Evolutionary conservation across 306 rosid species (phyloP).

Genomic region (Cucumis sativus): Cucumber_9930_V3 NC_026656.2:16947501-16948000

Average conservation of each 20-base stretch:
- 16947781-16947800: conserved; percentile 71
- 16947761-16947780: conserved; percentile 64
- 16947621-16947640: conserved; percentile 31
- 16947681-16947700: not conserved
- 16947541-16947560: conserved; percentile 27
- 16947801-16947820: conserved; percentile 72
- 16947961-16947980: no score
- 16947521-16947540: conserved; percentile 26
- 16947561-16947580: conserved; percentile 22
- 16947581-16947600: conserved; percentile 43
- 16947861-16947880: conserved; percentile 49
- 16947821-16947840: conserved; percentile 56
- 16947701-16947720: no score
- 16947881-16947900: no score
- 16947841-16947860: conserved; percentile 47
- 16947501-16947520: not conserved
- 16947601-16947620: conserved; percentile 43
- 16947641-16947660: conserved; percentile 45
- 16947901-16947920: no score
- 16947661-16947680: conserved; percentile 30
- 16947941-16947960: no score
- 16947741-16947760: conserved; percentile 17
- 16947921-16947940: no score
- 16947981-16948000: conserved; percentile 21
- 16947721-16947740: not conserved